Conservation (phyloP, 768 basidiomycete species). For the Kwoniella pini region DNA sequence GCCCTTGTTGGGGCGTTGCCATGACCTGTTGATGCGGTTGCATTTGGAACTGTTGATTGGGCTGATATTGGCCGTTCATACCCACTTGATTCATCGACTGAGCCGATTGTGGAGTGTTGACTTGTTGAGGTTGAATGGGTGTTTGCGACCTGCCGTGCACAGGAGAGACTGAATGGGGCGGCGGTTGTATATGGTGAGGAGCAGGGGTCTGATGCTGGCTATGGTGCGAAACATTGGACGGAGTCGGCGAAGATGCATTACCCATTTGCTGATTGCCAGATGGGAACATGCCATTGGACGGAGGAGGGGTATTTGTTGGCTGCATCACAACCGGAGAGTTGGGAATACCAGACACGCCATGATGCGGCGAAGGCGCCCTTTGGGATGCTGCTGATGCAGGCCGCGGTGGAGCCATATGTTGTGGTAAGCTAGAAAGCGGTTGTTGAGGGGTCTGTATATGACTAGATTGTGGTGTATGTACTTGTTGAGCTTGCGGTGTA, state of each 20-base stretch:
- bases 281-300: constrained; percentile 18
- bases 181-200: constrained; percentile 1
- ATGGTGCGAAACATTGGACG: constrained; percentile 34
- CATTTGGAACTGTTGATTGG: not conserved
- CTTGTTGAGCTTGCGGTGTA: constrained; percentile 58
- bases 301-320: constrained; percentile 24
- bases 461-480: constrained; percentile 44
- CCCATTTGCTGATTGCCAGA: constrained; percentile 1
- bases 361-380: constrained; percentile 37
- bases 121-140: constrained; percentile 13
- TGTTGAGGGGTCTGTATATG: constrained; percentile 27
- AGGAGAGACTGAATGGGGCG: constrained; percentile 16
- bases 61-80: constrained; percentile 12
- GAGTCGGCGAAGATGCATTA: constrained; percentile 31
- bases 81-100: constrained; percentile 13
- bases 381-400: constrained; percentile 47
- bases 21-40: constrained; percentile 2
- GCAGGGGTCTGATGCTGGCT: constrained; percentile 27
- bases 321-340: constrained; percentile 17
- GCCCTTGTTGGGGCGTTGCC: constrained; percentile 5
- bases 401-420: constrained; percentile 45
- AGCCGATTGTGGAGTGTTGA: constrained; percentile 7
- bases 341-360: constrained; percentile 12
- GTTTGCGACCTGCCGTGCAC: constrained; percentile 15
- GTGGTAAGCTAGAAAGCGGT: constrained; percentile 39